Percentiles rank a stretch among this genome's conserved stretches.
phyloP scores from a whole-genome alignment of 2,329 filamentous ascomycete genomes.

The Aspergillus pseudoterreus region DNA sequence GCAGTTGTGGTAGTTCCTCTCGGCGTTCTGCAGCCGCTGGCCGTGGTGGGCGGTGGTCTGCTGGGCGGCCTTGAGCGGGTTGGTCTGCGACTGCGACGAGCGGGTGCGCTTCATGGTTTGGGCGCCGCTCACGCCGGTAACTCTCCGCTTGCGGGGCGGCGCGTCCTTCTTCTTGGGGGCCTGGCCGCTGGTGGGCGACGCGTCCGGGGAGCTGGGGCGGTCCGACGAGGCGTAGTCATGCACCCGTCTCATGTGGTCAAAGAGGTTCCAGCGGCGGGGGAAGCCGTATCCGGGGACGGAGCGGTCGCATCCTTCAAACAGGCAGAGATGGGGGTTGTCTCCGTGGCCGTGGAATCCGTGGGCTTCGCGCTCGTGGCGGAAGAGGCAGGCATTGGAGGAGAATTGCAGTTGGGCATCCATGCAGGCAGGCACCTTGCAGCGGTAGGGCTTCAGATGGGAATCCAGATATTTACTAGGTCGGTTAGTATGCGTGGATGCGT shows the following conservation, averaged over 20 bases:
- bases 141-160: constrained; percentile 37
- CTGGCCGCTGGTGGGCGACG: constrained; percentile 27
- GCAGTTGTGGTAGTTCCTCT: constrained; percentile 41
- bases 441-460: constrained; percentile 93
- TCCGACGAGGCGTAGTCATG: constrained; percentile 59
- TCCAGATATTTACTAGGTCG: constrained; percentile 84
- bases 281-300: constrained; percentile 81
- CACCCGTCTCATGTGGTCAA: constrained; percentile 95
- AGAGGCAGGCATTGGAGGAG: constrained; percentile 89
- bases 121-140: constrained; percentile 33
- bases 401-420: constrained; percentile 85
- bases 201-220: constrained; percentile 40
- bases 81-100: constrained; percentile 36
- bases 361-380: constrained; percentile 91
- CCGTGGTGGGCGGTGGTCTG: constrained; percentile 31
- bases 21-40: constrained; percentile 40
- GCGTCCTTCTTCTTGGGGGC: constrained; percentile 38
- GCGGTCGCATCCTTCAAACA: constrained; percentile 82
- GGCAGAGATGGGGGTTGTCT: constrained; percentile 86
- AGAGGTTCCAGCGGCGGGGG: constrained; percentile 90
- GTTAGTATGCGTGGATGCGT: constrained; percentile 2
- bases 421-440: constrained; percentile 82
- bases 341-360: constrained; percentile 95
- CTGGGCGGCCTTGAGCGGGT: constrained; percentile 30
- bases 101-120: constrained; percentile 42